These are phyloP conservation scores for Seiridium cupressi DNA, from an alignment of 2,329 filamentous ascomycete species.

Conservation along the genomic window DNA sequence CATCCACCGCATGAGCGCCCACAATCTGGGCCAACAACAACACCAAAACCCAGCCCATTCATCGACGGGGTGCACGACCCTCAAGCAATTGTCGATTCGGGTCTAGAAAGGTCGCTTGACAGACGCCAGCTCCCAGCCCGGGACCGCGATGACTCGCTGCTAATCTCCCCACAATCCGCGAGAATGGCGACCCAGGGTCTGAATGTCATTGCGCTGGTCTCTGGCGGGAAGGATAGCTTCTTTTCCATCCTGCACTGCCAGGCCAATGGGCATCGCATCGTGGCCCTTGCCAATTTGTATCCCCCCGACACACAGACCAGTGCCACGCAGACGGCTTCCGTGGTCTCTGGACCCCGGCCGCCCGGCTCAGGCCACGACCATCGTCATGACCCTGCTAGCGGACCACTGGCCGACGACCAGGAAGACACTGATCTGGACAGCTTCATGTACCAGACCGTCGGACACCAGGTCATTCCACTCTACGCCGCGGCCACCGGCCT, in stretches of 20 bases:
- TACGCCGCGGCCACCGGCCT: conserved; percentile 77
- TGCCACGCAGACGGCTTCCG: conserved; percentile 11
- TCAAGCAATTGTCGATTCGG: neutral
- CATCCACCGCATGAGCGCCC: neutral
- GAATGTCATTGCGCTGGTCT: conserved; percentile 88
- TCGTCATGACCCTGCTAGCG: conserved; percentile 26
- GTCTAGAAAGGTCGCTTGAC: neutral
- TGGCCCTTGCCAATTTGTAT: conserved; percentile 87
- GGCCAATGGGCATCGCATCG: conserved; percentile 77
- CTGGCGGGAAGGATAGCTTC: conserved; percentile 95
- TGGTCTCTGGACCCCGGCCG: conserved; percentile 9
- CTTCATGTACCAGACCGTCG: conserved; percentile 99
- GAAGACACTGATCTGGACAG: conserved; percentile 76
- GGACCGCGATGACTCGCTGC: conserved; percentile 2
- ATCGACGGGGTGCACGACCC: conserved; percentile 1
- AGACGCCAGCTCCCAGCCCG: neutral
- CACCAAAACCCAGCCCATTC: neutral
- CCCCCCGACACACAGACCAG: conserved; percentile 39
- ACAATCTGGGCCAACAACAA: neutral
- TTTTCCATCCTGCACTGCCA: conserved; percentile 90
- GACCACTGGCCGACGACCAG: conserved; percentile 19
- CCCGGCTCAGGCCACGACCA: conserved; percentile 9
- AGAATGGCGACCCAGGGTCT: conserved; percentile 43
- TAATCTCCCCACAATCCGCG: neutral
- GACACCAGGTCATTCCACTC: conserved; percentile 80